phyloP scores from a whole-genome alignment of 163 green algal species.

The Trebouxiophyceae sp. region DNA sequence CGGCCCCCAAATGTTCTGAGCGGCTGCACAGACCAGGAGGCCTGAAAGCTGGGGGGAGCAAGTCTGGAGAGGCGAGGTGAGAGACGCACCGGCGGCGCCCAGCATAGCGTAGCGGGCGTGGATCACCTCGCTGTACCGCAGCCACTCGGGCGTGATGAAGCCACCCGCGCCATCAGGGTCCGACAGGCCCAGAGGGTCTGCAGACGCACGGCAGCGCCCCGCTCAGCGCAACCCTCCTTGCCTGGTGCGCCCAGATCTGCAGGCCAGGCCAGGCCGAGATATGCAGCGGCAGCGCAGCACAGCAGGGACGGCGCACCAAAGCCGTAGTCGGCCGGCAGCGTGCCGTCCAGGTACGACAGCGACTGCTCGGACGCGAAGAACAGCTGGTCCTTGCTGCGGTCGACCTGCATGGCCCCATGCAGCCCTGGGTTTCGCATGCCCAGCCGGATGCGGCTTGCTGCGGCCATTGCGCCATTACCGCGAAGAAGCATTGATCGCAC shows the following conservation, averaged over 20 bases:
- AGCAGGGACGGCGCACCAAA: background rate
- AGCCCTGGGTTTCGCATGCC: too few relatives aligned
- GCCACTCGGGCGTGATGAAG: slow-evolving; percentile 91
- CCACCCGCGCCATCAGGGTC: slow-evolving; percentile 85
- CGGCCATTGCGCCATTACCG: too few relatives aligned
- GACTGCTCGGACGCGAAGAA: slow-evolving; percentile 42
- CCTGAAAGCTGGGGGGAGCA: too few relatives aligned
- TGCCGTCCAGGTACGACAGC: slow-evolving; percentile 42
- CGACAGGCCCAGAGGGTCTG: slow-evolving; percentile 88
- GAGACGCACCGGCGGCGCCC: slow-evolving; percentile 44
- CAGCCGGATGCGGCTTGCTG: too few relatives aligned
- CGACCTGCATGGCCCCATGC: background rate
- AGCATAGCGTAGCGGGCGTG: slow-evolving; percentile 87
- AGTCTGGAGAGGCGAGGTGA: too few relatives aligned
- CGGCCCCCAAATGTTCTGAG: too few relatives aligned
- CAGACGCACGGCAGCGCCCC: background rate
- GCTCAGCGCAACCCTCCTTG: background rate
- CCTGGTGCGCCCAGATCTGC: background rate
- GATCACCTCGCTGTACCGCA: slow-evolving; percentile 68
- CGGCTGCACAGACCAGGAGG: too few relatives aligned
- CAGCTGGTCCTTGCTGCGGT: slow-evolving; percentile 36
- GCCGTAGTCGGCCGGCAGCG: slow-evolving; percentile 34
- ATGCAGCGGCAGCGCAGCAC: background rate
- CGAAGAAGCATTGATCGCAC: too few relatives aligned
- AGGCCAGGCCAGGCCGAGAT: background rate